Percentiles rank a stretch among this genome's conserved stretches.
Conservation (phyloP, 352 stramenopile genomes). For the Phytopythium helicoides region DNA sequence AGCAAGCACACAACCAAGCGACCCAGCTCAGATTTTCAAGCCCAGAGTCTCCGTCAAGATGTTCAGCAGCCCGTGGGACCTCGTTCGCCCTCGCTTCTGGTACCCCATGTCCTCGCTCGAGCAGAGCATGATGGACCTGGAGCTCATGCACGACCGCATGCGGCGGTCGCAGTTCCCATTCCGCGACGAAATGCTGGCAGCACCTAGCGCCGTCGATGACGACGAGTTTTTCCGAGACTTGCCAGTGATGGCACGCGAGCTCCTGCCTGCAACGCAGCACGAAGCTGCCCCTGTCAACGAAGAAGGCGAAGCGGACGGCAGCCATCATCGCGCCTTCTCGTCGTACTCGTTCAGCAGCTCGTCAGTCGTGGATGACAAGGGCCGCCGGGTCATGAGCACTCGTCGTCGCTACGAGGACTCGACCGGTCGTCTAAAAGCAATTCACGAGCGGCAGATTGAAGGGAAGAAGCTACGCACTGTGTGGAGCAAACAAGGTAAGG, state of each 20-base stretch:
- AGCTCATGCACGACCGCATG: slow-evolving; percentile 33
- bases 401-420: slow-evolving; percentile 46
- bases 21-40: not conserved
- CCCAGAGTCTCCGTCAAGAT: slow-evolving; percentile 2
- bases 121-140: slow-evolving; percentile 42
- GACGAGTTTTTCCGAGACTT: slow-evolving; percentile 59
- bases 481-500: slow-evolving; percentile 24
- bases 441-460: slow-evolving; percentile 39
- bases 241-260: slow-evolving; percentile 15
- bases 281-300: not conserved
- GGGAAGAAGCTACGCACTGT: slow-evolving; percentile 34
- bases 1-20: slow-evolving; percentile 4
- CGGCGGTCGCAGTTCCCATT: slow-evolving; percentile 17
- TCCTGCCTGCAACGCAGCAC: slow-evolving; percentile 8
- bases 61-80: slow-evolving; percentile 40
- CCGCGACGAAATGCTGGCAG: slow-evolving; percentile 18
- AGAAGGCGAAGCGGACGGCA: not conserved
- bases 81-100: slow-evolving; percentile 42
- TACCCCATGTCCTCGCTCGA: slow-evolving; percentile 47
- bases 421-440: slow-evolving; percentile 39
- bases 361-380: slow-evolving; percentile 36
- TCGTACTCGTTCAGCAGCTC: slow-evolving; percentile 49
- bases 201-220: slow-evolving; percentile 25
- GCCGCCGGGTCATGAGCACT: slow-evolving; percentile 26
- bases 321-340: slow-evolving; percentile 20